Conservation (phyloP, 108 stramenopile species). For the Nitzschia inconspicua region DNA sequence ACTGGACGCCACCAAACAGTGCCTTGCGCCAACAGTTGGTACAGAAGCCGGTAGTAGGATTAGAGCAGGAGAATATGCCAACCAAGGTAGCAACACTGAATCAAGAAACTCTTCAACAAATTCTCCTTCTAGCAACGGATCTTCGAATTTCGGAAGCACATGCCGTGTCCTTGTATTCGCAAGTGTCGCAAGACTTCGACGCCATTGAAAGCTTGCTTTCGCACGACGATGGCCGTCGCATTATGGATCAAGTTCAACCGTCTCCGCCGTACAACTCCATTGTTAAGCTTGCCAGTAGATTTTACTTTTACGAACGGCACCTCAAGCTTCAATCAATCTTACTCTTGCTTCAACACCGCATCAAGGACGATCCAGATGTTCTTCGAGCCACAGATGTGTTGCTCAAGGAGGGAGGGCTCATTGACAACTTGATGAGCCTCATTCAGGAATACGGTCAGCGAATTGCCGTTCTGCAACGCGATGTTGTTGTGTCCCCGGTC, state of each 20-base stretch:
- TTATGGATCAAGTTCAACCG: constrained; percentile 5
- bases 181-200: constrained; percentile 16
- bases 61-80: not conserved
- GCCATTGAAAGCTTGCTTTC: not conserved
- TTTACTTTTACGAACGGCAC: constrained; percentile 48
- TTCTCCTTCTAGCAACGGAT: constrained; percentile 49
- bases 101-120: constrained; percentile 34
- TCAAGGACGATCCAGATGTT: constrained; percentile 8
- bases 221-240: constrained; percentile 1
- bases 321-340: constrained; percentile 24
- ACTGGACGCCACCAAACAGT: constrained; percentile 24
- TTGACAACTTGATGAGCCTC: constrained; percentile 48
- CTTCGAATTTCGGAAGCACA: constrained; percentile 49
- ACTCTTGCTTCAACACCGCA: constrained; percentile 34
- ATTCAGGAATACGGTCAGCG: constrained; percentile 46
- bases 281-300: constrained; percentile 16
- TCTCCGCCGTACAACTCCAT: not conserved
- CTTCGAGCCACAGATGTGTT: constrained; percentile 60
- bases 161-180: constrained; percentile 45
- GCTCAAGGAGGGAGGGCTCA: constrained; percentile 38
- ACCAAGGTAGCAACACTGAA: constrained; percentile 33
- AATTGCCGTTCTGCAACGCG: constrained; percentile 32
- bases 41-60: constrained; percentile 12
- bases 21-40: constrained; percentile 34
- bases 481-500: not conserved